These are phyloP conservation scores for Scleromitrula shiraiana DNA, from an alignment of 2,329 filamentous ascomycete genomes.

Conservation along the genomic window DNA sequence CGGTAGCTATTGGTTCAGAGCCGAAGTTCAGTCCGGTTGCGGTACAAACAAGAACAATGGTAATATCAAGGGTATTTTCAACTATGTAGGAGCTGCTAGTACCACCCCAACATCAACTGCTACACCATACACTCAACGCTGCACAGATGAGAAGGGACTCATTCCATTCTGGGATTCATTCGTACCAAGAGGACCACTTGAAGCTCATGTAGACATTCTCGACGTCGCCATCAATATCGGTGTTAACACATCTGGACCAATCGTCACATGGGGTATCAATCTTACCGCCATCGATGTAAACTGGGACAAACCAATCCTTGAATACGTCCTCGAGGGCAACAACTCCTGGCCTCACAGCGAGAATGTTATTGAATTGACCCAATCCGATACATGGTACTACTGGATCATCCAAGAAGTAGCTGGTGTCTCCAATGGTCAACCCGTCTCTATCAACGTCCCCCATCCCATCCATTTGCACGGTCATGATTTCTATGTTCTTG, in stretches of 20 bases:
- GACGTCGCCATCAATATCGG: conserved; percentile 8
- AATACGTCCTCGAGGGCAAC: conserved; percentile 27
- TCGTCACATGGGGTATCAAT: conserved; percentile 11
- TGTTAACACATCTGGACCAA: conserved; percentile 5
- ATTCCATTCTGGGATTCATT: conserved; percentile 10
- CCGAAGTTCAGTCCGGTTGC: conserved; percentile 7
- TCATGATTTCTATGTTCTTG: conserved; percentile 36
- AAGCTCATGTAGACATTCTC: neutral
- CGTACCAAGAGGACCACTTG: conserved; percentile 2
- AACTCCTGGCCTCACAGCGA: conserved; percentile 10
- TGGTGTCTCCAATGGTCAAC: neutral
- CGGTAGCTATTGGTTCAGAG: conserved; percentile 48
- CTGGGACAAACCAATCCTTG: conserved; percentile 36
- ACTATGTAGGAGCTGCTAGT: conserved; percentile 8
- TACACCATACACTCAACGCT: conserved; percentile 6
- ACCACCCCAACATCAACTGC: conserved; percentile 6
- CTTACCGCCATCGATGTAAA: conserved; percentile 29
- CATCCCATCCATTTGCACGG: conserved; percentile 40
- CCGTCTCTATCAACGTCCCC: conserved; percentile 12
- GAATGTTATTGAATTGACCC: conserved; percentile 12
- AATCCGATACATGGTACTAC: conserved; percentile 12
- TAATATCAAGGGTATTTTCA: conserved; percentile 11
- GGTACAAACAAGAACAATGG: conserved; percentile 6
- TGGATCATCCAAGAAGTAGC: conserved; percentile 14
- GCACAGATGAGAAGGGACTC: conserved; percentile 7